These are phyloP conservation scores for Caloboletus inedulis DNA, from an alignment of 1,284 basidiomycete genomes.

Conservation along the genomic window DNA sequence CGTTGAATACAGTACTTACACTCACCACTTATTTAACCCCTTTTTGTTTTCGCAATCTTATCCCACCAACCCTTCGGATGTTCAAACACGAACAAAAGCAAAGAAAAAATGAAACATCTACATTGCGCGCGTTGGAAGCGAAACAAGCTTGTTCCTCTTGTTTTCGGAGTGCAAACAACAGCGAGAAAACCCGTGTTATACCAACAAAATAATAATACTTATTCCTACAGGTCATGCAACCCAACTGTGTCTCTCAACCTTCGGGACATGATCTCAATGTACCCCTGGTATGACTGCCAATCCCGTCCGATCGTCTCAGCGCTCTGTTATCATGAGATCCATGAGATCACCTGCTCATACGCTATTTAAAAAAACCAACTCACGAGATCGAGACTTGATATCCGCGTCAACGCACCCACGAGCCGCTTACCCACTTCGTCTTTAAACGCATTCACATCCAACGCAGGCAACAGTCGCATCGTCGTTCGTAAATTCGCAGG, in stretches of 20 bases:
- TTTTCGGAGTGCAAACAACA: not conserved
- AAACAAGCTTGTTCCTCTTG: not conserved
- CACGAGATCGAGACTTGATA: conserved; percentile 53
- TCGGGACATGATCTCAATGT: conserved; percentile 68
- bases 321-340: conserved; percentile 17
- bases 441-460: conserved; percentile 52
- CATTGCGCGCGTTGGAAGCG: not conserved
- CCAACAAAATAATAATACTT: not conserved
- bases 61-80: not conserved
- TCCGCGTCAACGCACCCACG: conserved; percentile 46
- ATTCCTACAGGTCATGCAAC: conserved; percentile 41
- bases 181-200: not conserved
- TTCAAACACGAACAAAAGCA: not conserved
- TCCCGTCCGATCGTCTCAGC: conserved; percentile 42
- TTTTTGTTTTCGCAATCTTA: not conserved
- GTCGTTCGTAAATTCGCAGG: conserved; percentile 39
- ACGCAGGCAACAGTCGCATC: conserved; percentile 53
- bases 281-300: conserved; percentile 58
- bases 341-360: not conserved
- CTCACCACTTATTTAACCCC: conserved; percentile 3
- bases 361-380: conserved; percentile 5
- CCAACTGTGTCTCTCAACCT: conserved; percentile 60
- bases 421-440: conserved; percentile 54
- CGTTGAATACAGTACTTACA: not conserved
- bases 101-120: not conserved